Percentiles rank a stretch among this genome's conserved stretches.
Conservation (phyloP, 176 grass and related monocot genomes). For the Juncus effusus region DNA sequence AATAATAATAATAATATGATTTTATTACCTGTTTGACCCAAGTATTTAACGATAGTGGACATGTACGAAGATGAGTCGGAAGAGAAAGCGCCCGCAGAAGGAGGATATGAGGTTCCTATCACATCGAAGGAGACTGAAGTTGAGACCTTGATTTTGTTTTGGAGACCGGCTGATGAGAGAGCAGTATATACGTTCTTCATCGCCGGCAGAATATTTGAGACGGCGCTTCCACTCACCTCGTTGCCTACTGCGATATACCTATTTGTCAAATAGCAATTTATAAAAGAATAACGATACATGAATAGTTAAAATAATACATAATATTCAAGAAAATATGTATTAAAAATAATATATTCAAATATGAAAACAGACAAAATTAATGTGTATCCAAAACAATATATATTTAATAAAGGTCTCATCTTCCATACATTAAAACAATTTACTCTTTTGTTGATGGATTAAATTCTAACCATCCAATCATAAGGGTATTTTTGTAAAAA, state of each 20-base stretch:
- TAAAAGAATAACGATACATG: too few species aligned
- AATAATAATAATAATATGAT: too few species aligned
- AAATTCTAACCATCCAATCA: too few species aligned
- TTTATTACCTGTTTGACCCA: conserved; percentile 21
- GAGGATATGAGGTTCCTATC: not conserved
- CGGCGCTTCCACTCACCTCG: conserved; percentile 35
- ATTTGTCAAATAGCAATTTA: not conserved
- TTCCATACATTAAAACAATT: too few species aligned
- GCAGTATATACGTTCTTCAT: conserved; percentile 37
- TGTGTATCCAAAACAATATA: too few species aligned
- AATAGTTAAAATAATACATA: too few species aligned
- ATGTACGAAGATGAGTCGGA: conserved; percentile 28
- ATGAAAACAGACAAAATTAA: too few species aligned
- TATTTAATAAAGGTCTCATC: too few species aligned
- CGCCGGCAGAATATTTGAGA: conserved; percentile 34
- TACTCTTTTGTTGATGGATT: too few species aligned
- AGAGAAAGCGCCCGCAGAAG: conserved; percentile 24
- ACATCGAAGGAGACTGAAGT: conserved; percentile 23
- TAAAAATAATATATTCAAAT: too few species aligned
- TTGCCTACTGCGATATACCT: conserved; percentile 56
- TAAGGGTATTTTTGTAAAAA: too few species aligned
- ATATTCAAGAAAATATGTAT: too few species aligned
- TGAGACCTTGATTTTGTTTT: conserved; percentile 14
- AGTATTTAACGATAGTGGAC: conserved; percentile 28
- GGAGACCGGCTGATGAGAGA: conserved; percentile 3